Percentiles rank a stretch among this genome's conserved stretches.
These are phyloP conservation scores for Silene noctiflora DNA, from an alignment of 179 eudicot genomes.

Conservation along the genomic window DNA sequence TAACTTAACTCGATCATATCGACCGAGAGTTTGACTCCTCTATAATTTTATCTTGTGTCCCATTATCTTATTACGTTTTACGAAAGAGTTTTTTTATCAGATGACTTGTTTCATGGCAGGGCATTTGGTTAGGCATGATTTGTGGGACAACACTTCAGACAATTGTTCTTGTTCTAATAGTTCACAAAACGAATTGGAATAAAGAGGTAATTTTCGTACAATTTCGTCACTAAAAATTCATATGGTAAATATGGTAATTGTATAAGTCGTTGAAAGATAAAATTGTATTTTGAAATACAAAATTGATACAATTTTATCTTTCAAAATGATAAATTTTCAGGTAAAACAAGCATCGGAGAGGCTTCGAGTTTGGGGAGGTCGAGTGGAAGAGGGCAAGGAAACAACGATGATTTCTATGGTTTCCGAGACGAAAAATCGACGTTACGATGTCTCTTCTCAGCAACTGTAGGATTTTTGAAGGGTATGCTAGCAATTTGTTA, in stretches of 20 bases:
- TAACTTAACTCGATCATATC: not conserved
- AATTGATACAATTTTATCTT: not conserved
- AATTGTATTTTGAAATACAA: no score
- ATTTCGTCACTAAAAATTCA: not conserved
- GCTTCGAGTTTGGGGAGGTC: slow-evolving; percentile 55
- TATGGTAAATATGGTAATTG: not conserved
- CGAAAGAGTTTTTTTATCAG: not conserved
- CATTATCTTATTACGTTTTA: not conserved
- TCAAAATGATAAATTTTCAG: slow-evolving; percentile 34
- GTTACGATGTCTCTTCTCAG: not conserved
- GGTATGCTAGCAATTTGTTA: no score
- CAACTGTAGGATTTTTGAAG: slow-evolving; percentile 1
- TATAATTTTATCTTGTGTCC: no score
- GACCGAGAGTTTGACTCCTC: not conserved
- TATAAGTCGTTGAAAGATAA: no score
- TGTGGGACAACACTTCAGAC: slow-evolving; percentile 80
- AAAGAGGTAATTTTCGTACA: slow-evolving; percentile 49
- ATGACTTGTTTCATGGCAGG: slow-evolving; percentile 36
- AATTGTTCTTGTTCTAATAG: slow-evolving; percentile 54
- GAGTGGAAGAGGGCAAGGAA: slow-evolving; percentile 13
- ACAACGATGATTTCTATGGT: slow-evolving; percentile 3
- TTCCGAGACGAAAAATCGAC: not conserved
- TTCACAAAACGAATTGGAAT: slow-evolving; percentile 83
- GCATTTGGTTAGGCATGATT: slow-evolving; percentile 98
- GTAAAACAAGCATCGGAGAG: slow-evolving; percentile 72